phyloP scores from a whole-genome alignment of 805 yeast species.

The Groenewaldozyma salmanticensis region DNA sequence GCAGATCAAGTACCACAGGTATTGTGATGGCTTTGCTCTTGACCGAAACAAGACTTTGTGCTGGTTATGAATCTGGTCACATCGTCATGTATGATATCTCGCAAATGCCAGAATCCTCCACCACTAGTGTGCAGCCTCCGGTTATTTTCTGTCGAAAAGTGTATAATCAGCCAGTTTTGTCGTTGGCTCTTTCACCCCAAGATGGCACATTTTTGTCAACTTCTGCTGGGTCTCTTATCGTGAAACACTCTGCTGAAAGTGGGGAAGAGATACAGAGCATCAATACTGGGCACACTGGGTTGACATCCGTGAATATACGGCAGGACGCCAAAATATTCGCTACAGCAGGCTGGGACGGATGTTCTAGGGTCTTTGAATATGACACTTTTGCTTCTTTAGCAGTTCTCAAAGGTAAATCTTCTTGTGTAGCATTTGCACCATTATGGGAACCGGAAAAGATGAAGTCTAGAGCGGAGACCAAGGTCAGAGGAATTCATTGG shows the following conservation, averaged over 20 bases:
- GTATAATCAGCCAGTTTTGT: slow-evolving; percentile 27
- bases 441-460: not conserved
- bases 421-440: slow-evolving; percentile 17
- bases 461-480: slow-evolving; percentile 3
- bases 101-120: not conserved
- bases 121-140: not conserved
- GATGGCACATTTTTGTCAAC: slow-evolving; percentile 22
- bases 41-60: slow-evolving; percentile 23
- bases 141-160: slow-evolving; percentile 14
- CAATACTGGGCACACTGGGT: slow-evolving; percentile 23
- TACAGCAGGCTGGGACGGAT: slow-evolving; percentile 35
- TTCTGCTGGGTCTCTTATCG: slow-evolving; percentile 26
- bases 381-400: slow-evolving; percentile 22
- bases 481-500: slow-evolving; percentile 17
- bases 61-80: slow-evolving; percentile 75
- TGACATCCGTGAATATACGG: slow-evolving; percentile 20
- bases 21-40: slow-evolving; percentile 54
- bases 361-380: slow-evolving; percentile 24
- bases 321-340: slow-evolving; percentile 18
- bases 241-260: slow-evolving; percentile 19
- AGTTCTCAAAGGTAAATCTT: slow-evolving; percentile 22
- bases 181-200: slow-evolving; percentile 16
- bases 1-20: slow-evolving; percentile 33
- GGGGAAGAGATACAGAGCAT: slow-evolving; percentile 1
- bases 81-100: slow-evolving; percentile 28